These are phyloP conservation scores for Helotiales sp. DNA, from an alignment of 2,329 filamentous ascomycete genomes.

Conservation along the genomic window DNA sequence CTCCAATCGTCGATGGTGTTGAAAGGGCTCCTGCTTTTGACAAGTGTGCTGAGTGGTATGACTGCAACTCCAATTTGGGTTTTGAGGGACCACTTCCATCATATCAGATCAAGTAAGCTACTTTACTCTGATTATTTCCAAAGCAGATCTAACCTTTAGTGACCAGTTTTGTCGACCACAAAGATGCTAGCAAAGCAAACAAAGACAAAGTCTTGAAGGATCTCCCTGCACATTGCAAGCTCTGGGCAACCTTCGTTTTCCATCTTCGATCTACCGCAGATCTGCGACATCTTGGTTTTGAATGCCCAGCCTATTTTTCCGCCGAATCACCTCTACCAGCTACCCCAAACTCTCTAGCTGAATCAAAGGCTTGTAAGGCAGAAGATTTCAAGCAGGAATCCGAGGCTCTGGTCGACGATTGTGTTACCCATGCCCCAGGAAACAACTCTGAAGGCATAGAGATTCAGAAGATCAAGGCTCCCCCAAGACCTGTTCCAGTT, in stretches of 20 bases:
- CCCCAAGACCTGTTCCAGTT: neutral
- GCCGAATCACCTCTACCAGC: neutral
- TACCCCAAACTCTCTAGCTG: neutral
- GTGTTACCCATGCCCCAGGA: neutral
- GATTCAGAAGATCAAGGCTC: neutral
- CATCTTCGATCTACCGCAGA: slow-evolving; percentile 24
- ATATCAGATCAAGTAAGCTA: slow-evolving; percentile 33
- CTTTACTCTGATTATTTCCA: neutral
- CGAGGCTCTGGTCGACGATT: neutral
- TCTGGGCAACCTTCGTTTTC: slow-evolving; percentile 32
- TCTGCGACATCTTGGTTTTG: slow-evolving; percentile 25
- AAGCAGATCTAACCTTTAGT: too few species aligned
- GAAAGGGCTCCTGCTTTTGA: slow-evolving; percentile 24
- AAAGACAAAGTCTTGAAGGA: slow-evolving; percentile 16
- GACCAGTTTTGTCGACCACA: slow-evolving; percentile 27
- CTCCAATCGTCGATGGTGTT: too few species aligned
- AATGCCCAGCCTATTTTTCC: slow-evolving; percentile 3
- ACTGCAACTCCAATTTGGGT: slow-evolving; percentile 21
- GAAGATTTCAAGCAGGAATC: neutral
- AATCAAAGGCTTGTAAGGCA: neutral
- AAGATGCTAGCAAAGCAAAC: neutral
- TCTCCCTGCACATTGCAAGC: slow-evolving; percentile 20
- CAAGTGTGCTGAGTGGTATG: slow-evolving; percentile 29
- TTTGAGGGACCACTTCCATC: slow-evolving; percentile 20
- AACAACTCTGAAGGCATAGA: neutral